Evolutionary conservation across 164 flowering plant genomes (phyloP).

Genomic region (Cinnamomum micranthum): DNA sequence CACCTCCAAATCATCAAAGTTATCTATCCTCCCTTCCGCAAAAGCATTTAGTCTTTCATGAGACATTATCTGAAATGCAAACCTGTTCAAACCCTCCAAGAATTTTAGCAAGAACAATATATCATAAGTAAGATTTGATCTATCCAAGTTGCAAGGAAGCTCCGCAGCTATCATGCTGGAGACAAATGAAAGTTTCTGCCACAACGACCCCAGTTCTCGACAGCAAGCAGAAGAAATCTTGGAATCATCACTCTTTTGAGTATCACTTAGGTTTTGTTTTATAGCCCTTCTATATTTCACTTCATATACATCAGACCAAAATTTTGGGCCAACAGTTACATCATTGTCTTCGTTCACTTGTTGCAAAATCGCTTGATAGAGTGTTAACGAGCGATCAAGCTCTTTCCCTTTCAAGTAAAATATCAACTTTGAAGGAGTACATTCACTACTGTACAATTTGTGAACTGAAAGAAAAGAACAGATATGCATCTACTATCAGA

Average conservation of each 20-base stretch:
- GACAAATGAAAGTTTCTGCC: constrained; percentile 32
- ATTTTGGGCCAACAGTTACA: constrained; percentile 23
- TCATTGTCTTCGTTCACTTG: constrained; percentile 40
- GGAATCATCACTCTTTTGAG: constrained; percentile 7
- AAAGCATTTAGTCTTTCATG: constrained; percentile 45
- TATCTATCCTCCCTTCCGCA: constrained; percentile 50
- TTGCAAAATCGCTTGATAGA: constrained; percentile 74
- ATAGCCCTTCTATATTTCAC: constrained; percentile 48
- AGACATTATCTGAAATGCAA: constrained; percentile 40
- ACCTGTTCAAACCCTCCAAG: constrained; percentile 64
- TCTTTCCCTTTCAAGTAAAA: constrained; percentile 57
- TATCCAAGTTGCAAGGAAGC: constrained; percentile 46
- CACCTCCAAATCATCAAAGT: constrained; percentile 42
- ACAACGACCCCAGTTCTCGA: constrained; percentile 16
- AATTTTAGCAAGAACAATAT: constrained; percentile 58
- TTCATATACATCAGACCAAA: constrained; percentile 61
- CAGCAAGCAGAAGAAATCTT: constrained; percentile 16
- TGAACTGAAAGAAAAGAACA: constrained; percentile 1
- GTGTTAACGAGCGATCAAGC: constrained; percentile 41
- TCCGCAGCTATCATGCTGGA: constrained; percentile 36
- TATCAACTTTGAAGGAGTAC: constrained; percentile 31
- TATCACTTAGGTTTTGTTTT: constrained; percentile 14
- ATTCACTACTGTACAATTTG: constrained; percentile 13
- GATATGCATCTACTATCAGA: background rate
- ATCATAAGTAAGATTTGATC: constrained; percentile 48